A percentile compares a stretch with the other conserved stretches of the same genome.
Conservation (phyloP, 2,329 filamentous ascomycete species). For the Talaromyces sp. region DNA sequence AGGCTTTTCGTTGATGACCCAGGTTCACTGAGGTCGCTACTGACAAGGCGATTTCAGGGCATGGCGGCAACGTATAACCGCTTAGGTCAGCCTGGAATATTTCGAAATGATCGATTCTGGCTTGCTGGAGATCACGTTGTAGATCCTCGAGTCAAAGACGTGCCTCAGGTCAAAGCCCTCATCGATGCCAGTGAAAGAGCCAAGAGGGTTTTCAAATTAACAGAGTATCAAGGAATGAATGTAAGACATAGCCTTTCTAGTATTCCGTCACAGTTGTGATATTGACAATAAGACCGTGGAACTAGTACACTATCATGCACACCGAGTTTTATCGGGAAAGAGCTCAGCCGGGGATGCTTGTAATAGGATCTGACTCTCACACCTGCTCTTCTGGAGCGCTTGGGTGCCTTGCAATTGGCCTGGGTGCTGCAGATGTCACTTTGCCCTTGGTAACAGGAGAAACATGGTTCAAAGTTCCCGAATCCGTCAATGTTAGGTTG, state of each 20-base stretch:
- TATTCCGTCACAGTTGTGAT: background rate
- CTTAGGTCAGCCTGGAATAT: conserved; percentile 44
- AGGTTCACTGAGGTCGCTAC: no score
- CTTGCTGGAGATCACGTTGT: conserved; percentile 50
- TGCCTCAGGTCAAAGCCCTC: conserved; percentile 36
- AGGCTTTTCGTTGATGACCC: background rate
- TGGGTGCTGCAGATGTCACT: conserved; percentile 47
- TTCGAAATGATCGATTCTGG: conserved; percentile 51
- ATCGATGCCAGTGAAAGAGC: conserved; percentile 38
- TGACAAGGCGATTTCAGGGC: conserved; percentile 20
- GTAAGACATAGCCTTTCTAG: conserved; percentile 14
- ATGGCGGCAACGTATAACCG: conserved; percentile 43
- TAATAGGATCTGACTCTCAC: conserved; percentile 47
- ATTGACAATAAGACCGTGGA: background rate
- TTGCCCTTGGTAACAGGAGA: conserved; percentile 46
- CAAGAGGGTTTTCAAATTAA: conserved; percentile 43
- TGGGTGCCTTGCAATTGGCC: conserved; percentile 43
- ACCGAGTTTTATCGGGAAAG: conserved; percentile 47
- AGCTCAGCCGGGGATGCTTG: conserved; percentile 44
- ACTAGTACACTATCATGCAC: conserved; percentile 44
- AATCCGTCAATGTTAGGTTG: conserved; percentile 41
- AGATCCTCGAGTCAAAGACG: conserved; percentile 42
- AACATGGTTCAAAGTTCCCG: conserved; percentile 48
- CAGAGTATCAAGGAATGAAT: conserved; percentile 42
- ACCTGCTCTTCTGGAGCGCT: conserved; percentile 46